Conservation (phyloP, 106 monocot species). For the Dendrobium huoshanense region DNA sequence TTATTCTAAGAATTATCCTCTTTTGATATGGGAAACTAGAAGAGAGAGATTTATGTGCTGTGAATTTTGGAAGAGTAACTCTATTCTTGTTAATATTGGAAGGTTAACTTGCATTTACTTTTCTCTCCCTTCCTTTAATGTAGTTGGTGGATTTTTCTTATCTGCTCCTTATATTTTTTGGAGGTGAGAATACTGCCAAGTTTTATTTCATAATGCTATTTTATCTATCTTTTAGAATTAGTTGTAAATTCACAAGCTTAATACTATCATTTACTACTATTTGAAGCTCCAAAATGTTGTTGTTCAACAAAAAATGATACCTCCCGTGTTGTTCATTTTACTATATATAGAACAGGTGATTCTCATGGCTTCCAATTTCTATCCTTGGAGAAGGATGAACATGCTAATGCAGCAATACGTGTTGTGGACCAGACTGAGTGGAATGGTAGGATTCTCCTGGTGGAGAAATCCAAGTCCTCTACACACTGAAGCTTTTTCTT, state of each 20-base stretch:
- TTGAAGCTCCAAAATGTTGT: background rate
- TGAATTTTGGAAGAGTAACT: background rate
- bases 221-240: background rate
- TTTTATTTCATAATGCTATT: background rate
- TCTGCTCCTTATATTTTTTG: background rate
- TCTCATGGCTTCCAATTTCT: constrained; percentile 69
- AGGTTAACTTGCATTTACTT: too few species aligned
- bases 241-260: background rate
- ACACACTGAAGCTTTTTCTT: constrained; percentile 25
- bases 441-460: constrained; percentile 60
- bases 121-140: background rate
- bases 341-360: constrained; percentile 43
- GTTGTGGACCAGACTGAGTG: constrained; percentile 62
- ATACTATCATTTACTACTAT: background rate
- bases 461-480: constrained; percentile 62
- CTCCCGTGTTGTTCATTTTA: background rate
- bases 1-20: background rate
- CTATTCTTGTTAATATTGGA: background rate
- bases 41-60: background rate
- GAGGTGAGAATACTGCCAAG: background rate
- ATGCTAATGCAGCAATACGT: constrained; percentile 71
- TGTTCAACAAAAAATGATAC: background rate
- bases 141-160: background rate
- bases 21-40: background rate
- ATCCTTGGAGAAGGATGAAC: constrained; percentile 65